Percentiles rank a stretch among this genome's conserved stretches.
phyloP scores from a whole-genome alignment of 495 filamentous ascomycete genomes.

The Lasiosphaeria miniovina region DNA sequence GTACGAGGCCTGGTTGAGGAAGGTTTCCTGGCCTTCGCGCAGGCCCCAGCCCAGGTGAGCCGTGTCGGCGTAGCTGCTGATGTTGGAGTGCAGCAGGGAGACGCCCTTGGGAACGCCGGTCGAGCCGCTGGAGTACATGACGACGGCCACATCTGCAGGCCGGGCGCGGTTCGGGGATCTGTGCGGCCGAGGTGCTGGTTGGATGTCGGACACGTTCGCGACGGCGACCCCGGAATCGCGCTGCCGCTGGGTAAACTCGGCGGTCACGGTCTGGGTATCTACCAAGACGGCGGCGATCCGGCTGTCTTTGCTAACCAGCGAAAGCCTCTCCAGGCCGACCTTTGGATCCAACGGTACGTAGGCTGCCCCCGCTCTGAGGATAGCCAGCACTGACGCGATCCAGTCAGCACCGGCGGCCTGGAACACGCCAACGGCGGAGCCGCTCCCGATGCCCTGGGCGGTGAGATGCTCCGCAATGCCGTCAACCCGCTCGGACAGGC shows the following conservation, averaged over 20 bases:
- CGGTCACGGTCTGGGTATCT: conserved; percentile 32
- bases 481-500: conserved; percentile 16
- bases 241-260: conserved; percentile 26
- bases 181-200: neutral
- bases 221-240: conserved; percentile 1
- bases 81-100: conserved; percentile 26
- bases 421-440: conserved; percentile 27
- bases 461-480: conserved; percentile 12
- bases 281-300: conserved; percentile 32
- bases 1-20: conserved; percentile 31
- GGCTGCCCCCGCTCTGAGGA: conserved; percentile 44
- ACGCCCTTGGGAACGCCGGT: conserved; percentile 49
- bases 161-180: neutral
- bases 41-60: conserved; percentile 9
- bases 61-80: conserved; percentile 23
- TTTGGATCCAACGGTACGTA: conserved; percentile 54
- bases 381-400: conserved; percentile 52
- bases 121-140: conserved; percentile 49
- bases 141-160: conserved; percentile 25
- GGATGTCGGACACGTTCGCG: conserved; percentile 1
- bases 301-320: conserved; percentile 14
- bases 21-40: conserved; percentile 8
- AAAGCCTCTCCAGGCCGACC: conserved; percentile 21
- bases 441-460: neutral
- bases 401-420: conserved; percentile 40